phyloP scores from a whole-genome alignment of 768 basidiomycete species.

The Mrakia frigida region DNA sequence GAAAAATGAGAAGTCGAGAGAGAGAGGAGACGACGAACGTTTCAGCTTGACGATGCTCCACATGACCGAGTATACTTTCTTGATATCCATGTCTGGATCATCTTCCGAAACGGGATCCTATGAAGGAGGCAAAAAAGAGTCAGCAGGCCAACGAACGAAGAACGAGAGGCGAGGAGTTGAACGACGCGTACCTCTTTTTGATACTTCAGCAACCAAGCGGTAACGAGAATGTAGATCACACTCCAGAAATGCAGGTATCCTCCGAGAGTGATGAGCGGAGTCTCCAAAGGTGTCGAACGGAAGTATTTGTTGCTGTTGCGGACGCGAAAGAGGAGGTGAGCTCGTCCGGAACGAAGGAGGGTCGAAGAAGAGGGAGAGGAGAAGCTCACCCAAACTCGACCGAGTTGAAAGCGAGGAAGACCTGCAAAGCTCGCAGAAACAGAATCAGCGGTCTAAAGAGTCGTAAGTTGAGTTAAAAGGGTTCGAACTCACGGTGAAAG shows the following conservation, averaged over 20 bases:
- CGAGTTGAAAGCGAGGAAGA: slow-evolving; percentile 94
- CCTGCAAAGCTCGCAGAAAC: not conserved
- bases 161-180: not conserved
- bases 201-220: slow-evolving; percentile 77
- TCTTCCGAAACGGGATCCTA: slow-evolving; percentile 64
- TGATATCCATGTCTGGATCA: slow-evolving; percentile 82
- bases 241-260: slow-evolving; percentile 85
- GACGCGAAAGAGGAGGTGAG: no score
- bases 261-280: slow-evolving; percentile 54
- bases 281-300: slow-evolving; percentile 44
- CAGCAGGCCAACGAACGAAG: not conserved
- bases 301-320: slow-evolving; percentile 47
- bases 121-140: not conserved
- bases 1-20: no score
- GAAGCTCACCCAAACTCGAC: slow-evolving; percentile 59
- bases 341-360: no score
- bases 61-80: slow-evolving; percentile 85
- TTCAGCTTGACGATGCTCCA: slow-evolving; percentile 87
- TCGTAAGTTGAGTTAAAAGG: not conserved
- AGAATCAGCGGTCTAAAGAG: not conserved
- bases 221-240: slow-evolving; percentile 72
- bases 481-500: slow-evolving; percentile 63
- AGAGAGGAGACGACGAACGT: slow-evolving; percentile 56
- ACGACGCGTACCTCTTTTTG: slow-evolving; percentile 69
- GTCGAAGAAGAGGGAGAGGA: no score